Evolutionary conservation across 371 early-diverging fungal species (phyloP), one percentile per base, ranked within the genome.

Genomic region (Mucor lusitanicus): DNA sequence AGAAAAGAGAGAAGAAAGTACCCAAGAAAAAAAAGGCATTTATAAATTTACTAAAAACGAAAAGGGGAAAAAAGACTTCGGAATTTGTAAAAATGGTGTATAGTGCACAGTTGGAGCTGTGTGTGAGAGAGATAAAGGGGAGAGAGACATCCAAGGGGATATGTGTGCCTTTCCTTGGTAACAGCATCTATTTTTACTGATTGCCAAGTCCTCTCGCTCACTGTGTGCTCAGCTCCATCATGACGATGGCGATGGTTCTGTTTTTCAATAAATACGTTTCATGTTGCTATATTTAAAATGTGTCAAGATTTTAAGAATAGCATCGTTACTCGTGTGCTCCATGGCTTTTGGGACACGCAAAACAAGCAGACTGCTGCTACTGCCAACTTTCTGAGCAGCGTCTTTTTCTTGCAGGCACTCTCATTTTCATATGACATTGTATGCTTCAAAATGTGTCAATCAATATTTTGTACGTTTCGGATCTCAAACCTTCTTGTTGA

Each of bases 371-470:
- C 27, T 3, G 25, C 3, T 48, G 23, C 23, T 13, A 8, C 12
- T 53, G 8, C 53, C 12, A 21, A 0, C 9, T 21, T 21, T 11
- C 11, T 21, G 21, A 9, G 46, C 15, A n/a, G n/a, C n/a, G n/a
- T n/a, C n/a, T n/a, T n/a, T 25, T 27, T 11, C 27, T 27, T 53
- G 27, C 8, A 12, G 37, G 37, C 37, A 35, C 27, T 25, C 12
- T 19, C 3, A 46, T 53, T 53, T 53, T 27, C 27, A 53, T 25
- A 27, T 27, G 27, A 27, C 12, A 23, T 27, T 27, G 27, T 13
- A 53, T 53, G 53, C 53, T 53, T 53, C 53, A 53, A 27, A 46
- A 53, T 53, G 53, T 53, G 53, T 53, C 53, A 53, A 53, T 53
- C 27, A 53, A 11, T 8, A 53, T 25, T 35, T 9, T 25, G 6